Conservation (phyloP, 2,329 filamentous ascomycete species). For the Aspergillus neotritici region DNA sequence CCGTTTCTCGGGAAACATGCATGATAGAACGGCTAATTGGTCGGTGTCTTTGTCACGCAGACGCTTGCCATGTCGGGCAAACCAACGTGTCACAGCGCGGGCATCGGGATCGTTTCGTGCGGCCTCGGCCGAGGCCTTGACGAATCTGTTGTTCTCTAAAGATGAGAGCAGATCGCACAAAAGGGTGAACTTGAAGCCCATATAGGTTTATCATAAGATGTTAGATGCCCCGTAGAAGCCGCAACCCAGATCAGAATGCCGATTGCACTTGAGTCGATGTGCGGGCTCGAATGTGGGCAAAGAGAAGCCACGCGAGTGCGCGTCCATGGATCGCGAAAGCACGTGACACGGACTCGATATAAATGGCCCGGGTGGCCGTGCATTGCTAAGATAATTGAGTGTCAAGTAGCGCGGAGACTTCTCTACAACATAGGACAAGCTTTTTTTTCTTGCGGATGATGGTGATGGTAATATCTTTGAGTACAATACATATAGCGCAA, state of each 20-base stretch:
- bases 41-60: constrained; percentile 56
- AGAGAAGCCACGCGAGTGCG: constrained; percentile 13
- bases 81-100: constrained; percentile 61
- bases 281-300: neutral
- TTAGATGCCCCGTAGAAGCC: too few relatives aligned
- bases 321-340: constrained; percentile 30
- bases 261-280: too few relatives aligned
- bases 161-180: constrained; percentile 69
- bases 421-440: neutral
- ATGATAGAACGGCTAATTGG: constrained; percentile 63
- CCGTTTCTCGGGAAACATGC: constrained; percentile 68
- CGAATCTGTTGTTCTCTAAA: constrained; percentile 49
- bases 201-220: constrained; percentile 13
- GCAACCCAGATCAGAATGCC: too few relatives aligned
- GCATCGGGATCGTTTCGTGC: constrained; percentile 29
- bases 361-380: neutral
- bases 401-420: too few relatives aligned
- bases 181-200: constrained; percentile 55
- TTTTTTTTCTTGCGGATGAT: constrained; percentile 1
- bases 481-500: constrained; percentile 16
- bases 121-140: constrained; percentile 29
- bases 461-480: constrained; percentile 3
- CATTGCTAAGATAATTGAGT: too few relatives aligned
- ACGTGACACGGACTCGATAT: constrained; percentile 20
- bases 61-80: constrained; percentile 53